Evolutionary conservation across 257 asterid species (phyloP), one percentile per base, ranked within the genome.

Genomic region (Ajuga chamaepitys): DNA sequence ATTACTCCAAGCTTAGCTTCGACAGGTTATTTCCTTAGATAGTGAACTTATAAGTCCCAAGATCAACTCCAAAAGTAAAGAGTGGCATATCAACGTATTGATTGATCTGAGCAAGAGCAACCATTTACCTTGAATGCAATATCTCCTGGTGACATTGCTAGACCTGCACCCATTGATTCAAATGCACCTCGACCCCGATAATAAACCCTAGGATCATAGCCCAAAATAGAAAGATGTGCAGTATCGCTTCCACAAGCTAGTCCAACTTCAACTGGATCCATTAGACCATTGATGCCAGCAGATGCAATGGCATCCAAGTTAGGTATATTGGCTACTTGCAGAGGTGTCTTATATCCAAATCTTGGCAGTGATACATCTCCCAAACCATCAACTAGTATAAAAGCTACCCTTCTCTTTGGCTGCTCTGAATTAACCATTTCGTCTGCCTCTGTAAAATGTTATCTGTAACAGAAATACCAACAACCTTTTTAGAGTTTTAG

Each of bases 231-330:
- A 68, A 94, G 92, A 82, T 94, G 99, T 2, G 99, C 97, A 7
- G 99, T 94, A 66, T 94, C 99, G 70, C 97, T 94, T 62, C 99
- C 97, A 63, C 99, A 94, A 42, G 77, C 99, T 74, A 94, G 75
- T 21, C 99, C 99, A 5, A 81, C 92, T 81, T 94, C 99, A 22
- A 94, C 97, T 34, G 99, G 97, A 70, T 94, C 99, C 99, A 94
- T 94, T 22, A 94, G 80, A 46, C 97, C 99, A 69, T 86, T 94
- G 46, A 90, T 66, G 13, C 99, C 97, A 5, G 99, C 84, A 3
- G 93, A 90, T 42, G 99, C 95, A 70, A 94, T 78, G 30, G 83
- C 88, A 71, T 94, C 95, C 85, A 94, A 78, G 70, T 85, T 83
- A 21, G 96, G 95, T 50, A 74, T 18, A 16, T 79, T 78, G 25